Evolutionary conservation across 2,329 filamentous ascomycete genomes (phyloP).

Genomic region (Pestalotiopsis sp.): DNA sequence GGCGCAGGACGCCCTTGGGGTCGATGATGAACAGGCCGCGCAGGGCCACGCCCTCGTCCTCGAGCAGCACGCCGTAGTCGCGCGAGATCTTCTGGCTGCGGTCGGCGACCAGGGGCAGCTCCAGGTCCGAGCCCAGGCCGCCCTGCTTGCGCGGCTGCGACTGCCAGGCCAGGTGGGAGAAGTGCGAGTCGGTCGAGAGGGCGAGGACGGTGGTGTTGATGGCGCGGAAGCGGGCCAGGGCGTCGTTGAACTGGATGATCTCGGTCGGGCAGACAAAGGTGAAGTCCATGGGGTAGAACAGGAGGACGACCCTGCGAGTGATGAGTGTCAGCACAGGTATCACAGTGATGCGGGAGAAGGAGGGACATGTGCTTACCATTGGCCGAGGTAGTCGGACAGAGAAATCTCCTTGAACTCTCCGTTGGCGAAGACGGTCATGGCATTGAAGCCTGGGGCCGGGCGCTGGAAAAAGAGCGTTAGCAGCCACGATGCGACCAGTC

Average conservation of each 20-base stretch:
- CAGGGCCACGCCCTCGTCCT: slow-evolving; percentile 63
- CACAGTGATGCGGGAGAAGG: background rate
- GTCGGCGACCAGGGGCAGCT: slow-evolving; percentile 63
- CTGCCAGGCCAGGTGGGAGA: slow-evolving; percentile 57
- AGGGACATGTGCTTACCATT: slow-evolving; percentile 39
- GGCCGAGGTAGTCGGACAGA: slow-evolving; percentile 44
- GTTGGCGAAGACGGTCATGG: slow-evolving; percentile 48
- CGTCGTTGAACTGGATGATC: slow-evolving; percentile 65
- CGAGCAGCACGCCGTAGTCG: slow-evolving; percentile 63
- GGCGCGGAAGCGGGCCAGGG: slow-evolving; percentile 57
- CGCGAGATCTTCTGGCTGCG: slow-evolving; percentile 60
- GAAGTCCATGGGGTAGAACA: slow-evolving; percentile 69
- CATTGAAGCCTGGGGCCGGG: slow-evolving; percentile 49
- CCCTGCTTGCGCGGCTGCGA: slow-evolving; percentile 59
- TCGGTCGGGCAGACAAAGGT: slow-evolving; percentile 68
- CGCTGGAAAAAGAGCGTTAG: slow-evolving; percentile 25
- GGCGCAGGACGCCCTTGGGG: slow-evolving; percentile 58
- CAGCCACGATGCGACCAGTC: no score
- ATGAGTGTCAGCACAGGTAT: slow-evolving; percentile 6
- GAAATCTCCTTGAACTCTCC: slow-evolving; percentile 48
- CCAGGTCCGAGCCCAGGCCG: slow-evolving; percentile 58
- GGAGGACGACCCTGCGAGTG: slow-evolving; percentile 56
- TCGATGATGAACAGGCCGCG: slow-evolving; percentile 68
- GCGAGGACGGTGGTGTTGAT: slow-evolving; percentile 62
- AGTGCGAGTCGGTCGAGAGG: slow-evolving; percentile 63